Base-by-base conservation (phyloP, 2,329 filamentous ascomycete genomes). In the Aspergillus tanneri region DNA sequence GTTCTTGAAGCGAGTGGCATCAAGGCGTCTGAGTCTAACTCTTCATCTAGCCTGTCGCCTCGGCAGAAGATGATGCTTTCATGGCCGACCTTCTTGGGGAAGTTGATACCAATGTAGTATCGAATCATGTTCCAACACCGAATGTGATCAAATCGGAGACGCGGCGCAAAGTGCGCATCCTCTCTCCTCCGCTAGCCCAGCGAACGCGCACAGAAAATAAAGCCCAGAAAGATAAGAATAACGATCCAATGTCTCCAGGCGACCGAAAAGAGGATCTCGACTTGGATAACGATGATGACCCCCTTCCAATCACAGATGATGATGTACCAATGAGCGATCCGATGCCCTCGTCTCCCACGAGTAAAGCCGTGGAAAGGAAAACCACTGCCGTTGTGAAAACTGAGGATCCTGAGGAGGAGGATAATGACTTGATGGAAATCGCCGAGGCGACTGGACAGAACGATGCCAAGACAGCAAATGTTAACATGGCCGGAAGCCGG, bases 11-110 rank as follows among this genome's bases (percentile, higher is more conserved):
- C 3, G 10, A 8, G 16, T 11, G 5, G 2, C 1, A 12, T 39
- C 46, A 4, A 22, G n/a, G 36, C 10, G 12, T 14, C 37, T 24
- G 4, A 9, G 14, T 4, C 46, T 56, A 46, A 60, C 51, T 44
- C 14, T 61, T 69, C 2, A 6, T 19, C 22, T 49, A 90, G 88
- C 81, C 83, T 35, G 76, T 84, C 52, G 88, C 87, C 61, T 95
- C 89, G 4, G 86, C 91, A 59, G 92, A 89, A 57, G 92, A 97
- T 62, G 87, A 90, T 48, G 86, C 87, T 47, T 99, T 97, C 71
- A 82, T 99, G 71, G 82, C 84, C 14, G 84, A 86, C 62, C 79
- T 99, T 2, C 81, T 99, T 1, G 90, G 84, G 51, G 90, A 96
- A 69, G 88, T 99, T 46, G 90, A 96, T 65, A 82, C 82, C 41